Percentiles rank a stretch among this genome's conserved stretches.
Evolutionary conservation across 2,329 filamentous ascomycete species (phyloP).

Genomic region (Sarocladiaceae sp.): DNA sequence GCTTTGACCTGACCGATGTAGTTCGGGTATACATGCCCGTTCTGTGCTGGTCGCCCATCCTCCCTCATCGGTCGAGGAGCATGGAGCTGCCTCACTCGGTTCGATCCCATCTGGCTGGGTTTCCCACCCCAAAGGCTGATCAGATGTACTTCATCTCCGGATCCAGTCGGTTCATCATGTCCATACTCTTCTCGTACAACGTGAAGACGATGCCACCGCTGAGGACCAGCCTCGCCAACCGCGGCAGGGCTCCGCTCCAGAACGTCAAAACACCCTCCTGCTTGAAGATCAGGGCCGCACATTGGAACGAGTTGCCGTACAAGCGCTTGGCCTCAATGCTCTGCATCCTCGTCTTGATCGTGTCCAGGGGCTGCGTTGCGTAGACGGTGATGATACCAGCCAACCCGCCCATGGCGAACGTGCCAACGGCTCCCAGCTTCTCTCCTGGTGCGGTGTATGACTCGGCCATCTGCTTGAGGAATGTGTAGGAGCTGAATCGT

Average conservation of each 20-base stretch:
- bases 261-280: constrained; percentile 86
- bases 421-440: constrained; percentile 81
- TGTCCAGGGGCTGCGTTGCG: constrained; percentile 72
- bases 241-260: constrained; percentile 87
- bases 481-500: constrained; percentile 86
- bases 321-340: constrained; percentile 74
- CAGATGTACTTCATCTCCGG: constrained; percentile 81
- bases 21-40: too few relatives aligned
- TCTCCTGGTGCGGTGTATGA: constrained; percentile 90
- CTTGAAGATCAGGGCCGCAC: constrained; percentile 75
- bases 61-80: too few relatives aligned
- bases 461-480: constrained; percentile 82
- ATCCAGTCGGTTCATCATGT: constrained; percentile 67
- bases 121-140: too few relatives aligned
- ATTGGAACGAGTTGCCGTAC: constrained; percentile 85
- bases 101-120: too few relatives aligned
- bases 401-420: constrained; percentile 83
- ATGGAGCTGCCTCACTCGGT: too few relatives aligned
- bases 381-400: constrained; percentile 90
- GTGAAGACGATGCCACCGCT: constrained; percentile 98
- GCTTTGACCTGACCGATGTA: too few relatives aligned
- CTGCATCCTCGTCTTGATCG: constrained; percentile 97
- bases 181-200: constrained; percentile 97
- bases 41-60: too few relatives aligned
- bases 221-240: constrained; percentile 76